These are phyloP conservation scores for Adiantum capillusveneris DNA, from an alignment of 75 land plant species.

Conservation along the genomic window DNA sequence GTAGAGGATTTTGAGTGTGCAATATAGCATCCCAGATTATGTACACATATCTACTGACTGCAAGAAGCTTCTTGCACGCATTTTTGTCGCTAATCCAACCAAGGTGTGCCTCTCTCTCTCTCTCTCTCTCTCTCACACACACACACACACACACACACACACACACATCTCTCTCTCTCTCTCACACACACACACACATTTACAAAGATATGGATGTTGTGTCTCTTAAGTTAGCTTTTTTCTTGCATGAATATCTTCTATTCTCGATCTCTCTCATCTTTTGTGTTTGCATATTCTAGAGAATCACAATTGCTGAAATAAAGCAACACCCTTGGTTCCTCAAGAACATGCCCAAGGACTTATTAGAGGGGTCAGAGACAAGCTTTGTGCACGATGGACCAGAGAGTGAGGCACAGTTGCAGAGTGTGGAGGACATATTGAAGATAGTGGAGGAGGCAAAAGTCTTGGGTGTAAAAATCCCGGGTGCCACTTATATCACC, in stretches of 20 bases:
- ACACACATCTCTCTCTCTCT: too few relatives aligned
- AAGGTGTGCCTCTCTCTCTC: too few relatives aligned
- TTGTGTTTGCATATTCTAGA: constrained; percentile 17
- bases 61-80: constrained; percentile 44
- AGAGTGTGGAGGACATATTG: constrained; percentile 24
- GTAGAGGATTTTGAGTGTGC: constrained; percentile 61
- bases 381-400: constrained; percentile 8
- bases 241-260: too few relatives aligned
- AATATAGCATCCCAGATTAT: constrained; percentile 55
- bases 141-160: too few relatives aligned
- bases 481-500: constrained; percentile 6
- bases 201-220: too few relatives aligned
- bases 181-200: too few relatives aligned
- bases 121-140: too few relatives aligned
- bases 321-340: constrained; percentile 53
- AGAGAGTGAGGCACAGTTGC: constrained; percentile 9
- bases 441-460: constrained; percentile 24
- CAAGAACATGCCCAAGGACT: constrained; percentile 47
- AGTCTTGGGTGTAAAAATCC: neutral
- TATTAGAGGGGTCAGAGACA: constrained; percentile 30
- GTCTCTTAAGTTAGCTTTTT: too few relatives aligned
- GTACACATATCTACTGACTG: constrained; percentile 63
- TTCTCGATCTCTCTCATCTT: constrained; percentile 13
- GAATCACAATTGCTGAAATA: constrained; percentile 51
- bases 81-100: constrained; percentile 54